Base-by-base conservation (phyloP, 2,329 filamentous ascomycete genomes). In the Aureobasidium sp. region DNA sequence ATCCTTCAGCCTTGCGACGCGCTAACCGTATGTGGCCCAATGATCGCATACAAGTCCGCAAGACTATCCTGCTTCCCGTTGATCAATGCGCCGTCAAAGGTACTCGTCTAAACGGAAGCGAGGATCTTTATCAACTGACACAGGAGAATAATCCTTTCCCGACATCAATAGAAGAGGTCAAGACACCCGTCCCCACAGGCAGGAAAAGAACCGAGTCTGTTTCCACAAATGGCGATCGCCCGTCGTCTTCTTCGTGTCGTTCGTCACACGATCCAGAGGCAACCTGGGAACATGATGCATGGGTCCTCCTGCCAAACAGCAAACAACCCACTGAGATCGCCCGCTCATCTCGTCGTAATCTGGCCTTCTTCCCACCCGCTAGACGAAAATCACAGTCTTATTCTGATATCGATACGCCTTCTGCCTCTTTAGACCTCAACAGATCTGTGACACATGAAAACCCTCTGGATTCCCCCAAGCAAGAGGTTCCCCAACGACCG, bases 21-120 rank as follows among this genome's bases (percentile, higher is more conserved):
- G 86, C 91, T 42, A 99, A 99, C 72, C 85, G 94, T 12, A 85
- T 99, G 70, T 99, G 94, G 94, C 90, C 91, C 7, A 90, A 91
- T 66, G 94, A 97, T 71, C 91, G 85, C 65, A 88, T 97, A 39
- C 93, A 97, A 72, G 85, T 86, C 52, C 86, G 92, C 63, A 90
- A 90, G 69, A 87, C 85, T 66, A 81, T 99, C 17, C 82, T 92
- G 9, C 78, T 99, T 58, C 94, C 94, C 0, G 90, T 97, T 5
- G 92, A 96, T 72, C 88, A 90, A 44, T 97, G 93, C 73, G 86
- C 88, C 45, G 80, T 92, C 45, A 94, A 91, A 70, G 91, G 93
- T 33, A 82, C 85, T 56, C 82, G 77, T 37, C 74, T 82, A 4
- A 70, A 70, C 44, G 75, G 68, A 7, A 71, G 71, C 52, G 67